Base-by-base conservation (phyloP, 352 stramenopile genomes). In the Phytopythium ostracodes region DNA sequence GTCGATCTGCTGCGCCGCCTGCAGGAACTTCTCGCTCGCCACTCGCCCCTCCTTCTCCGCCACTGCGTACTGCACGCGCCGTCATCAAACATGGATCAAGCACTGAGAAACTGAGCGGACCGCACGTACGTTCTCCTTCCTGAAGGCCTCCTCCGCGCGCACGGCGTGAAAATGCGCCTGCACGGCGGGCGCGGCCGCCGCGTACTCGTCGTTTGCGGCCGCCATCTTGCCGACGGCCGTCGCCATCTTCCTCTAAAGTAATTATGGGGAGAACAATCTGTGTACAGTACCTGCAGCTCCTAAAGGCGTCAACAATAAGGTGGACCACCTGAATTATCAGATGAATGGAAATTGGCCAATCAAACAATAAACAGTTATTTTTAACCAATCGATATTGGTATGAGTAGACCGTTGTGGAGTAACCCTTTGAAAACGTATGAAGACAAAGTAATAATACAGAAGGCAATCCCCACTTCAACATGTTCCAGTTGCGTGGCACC, bases 141-240 rank as follows among this genome's bases (percentile, higher is more conserved):
- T 73, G 40, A 88, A 72, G 15, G 83, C 81, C 33, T 91, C 76
- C 49, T 93, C 84, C 20, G 79, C 71, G 38, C 79, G 80, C 20
- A 90, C 65, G 1, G 84, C 84, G 67, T 93, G 82, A 64, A 89
- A 91, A 72, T 93, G 84, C 53, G 84, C 84, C 73, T 93, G 84
- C 31, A 93, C 84, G 46, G 80, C 84, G 38, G 81, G 82, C 59
- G 84, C 67, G 36, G 80, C 82, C 47, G 70, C 78, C 71, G 88
- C 82, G 62, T 88, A 91, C 53, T 91, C 84, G 68, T 89, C 82
- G 56, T 71, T 74, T 63, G 87, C 77, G 2, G 71, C 67, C 56
- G 79, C 73, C 47, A 54, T 38, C 54, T 88, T 88, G 77, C 74
- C 86, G 66, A 82, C 82, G 24, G 38, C 54, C n/a, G 54, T 35